Evolutionary conservation across 352 stramenopile species (phyloP).

Genomic region (Globisporangium solare): DNA sequence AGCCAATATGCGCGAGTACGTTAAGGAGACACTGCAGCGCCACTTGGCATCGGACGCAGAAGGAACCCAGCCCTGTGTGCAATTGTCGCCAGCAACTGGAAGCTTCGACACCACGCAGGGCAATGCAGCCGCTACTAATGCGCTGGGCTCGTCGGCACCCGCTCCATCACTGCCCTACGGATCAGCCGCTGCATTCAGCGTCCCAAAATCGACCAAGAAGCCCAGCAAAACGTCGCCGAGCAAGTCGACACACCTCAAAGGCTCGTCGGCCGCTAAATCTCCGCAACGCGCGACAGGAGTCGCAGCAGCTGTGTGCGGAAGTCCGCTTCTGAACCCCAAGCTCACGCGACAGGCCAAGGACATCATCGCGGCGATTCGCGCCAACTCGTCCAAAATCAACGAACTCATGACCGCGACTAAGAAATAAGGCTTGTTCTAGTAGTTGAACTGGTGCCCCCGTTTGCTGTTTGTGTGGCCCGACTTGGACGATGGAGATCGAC

Average conservation of each 20-base stretch:
- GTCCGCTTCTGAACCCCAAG: constrained; percentile 41
- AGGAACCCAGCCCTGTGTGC: constrained; percentile 1
- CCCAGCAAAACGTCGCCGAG: constrained; percentile 14
- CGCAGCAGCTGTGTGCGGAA: constrained; percentile 2
- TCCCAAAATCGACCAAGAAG: constrained; percentile 5
- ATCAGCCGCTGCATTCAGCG: constrained; percentile 4
- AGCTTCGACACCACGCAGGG: not conserved
- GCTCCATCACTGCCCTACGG: not conserved
- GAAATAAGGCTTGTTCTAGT: not conserved
- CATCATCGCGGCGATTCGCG: constrained; percentile 46
- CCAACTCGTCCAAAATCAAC: constrained; percentile 75
- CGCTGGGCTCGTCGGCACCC: constrained; percentile 18
- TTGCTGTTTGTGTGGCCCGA: not conserved
- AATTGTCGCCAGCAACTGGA: not conserved
- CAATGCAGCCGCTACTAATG: not conserved
- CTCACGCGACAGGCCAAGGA: constrained; percentile 55
- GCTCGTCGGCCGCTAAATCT: constrained; percentile 1
- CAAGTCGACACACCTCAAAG: constrained; percentile 9
- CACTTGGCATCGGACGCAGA: constrained; percentile 16
- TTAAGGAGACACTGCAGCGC: constrained; percentile 53
- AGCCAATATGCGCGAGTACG: constrained; percentile 62
- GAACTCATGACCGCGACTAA: constrained; percentile 36
- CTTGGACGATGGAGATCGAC: not conserved
- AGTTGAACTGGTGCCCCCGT: not conserved
- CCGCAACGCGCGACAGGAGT: not conserved